phyloP scores from a whole-genome alignment of 192 early-diverging fungal species.

The Backusella mclennaniae region DNA sequence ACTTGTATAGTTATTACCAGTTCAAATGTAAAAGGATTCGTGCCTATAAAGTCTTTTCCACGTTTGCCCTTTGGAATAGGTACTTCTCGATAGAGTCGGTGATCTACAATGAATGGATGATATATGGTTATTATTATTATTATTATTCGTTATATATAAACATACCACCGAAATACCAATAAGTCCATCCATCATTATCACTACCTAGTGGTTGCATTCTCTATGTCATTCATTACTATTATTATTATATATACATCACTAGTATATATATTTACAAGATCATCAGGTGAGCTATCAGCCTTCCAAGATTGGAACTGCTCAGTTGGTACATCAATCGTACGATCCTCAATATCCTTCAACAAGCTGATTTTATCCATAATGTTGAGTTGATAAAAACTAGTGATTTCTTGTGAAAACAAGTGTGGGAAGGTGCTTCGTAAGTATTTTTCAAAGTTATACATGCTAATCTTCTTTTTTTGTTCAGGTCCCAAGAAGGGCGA shows the following conservation, averaged over 20 bases:
- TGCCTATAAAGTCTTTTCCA: not conserved
- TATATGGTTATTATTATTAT: no score
- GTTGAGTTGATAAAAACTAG: not conserved
- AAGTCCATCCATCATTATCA: not conserved
- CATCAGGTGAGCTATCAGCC: not conserved
- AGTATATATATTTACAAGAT: not conserved
- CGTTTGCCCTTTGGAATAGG: not conserved
- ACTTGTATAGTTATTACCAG: not conserved
- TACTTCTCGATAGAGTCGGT: slow-evolving; percentile 2
- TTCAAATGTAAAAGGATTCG: slow-evolving; percentile 10
- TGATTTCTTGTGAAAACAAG: not conserved
- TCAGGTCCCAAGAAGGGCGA: not conserved
- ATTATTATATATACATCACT: not conserved
- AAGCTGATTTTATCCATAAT: slow-evolving; percentile 1
- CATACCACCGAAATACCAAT: slow-evolving; percentile 18
- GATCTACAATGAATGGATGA: not conserved
- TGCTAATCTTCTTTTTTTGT: not conserved
- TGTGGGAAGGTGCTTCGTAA: not conserved
- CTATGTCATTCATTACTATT: not conserved
- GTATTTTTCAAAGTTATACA: not conserved
- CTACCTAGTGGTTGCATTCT: not conserved
- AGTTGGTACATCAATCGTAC: not conserved
- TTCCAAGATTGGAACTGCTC: not conserved
- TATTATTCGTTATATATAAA: not conserved
- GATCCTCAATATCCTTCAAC: slow-evolving; percentile 4